Conservation (phyloP, 768 basidiomycete species). For the Tulasnella sp. region DNA sequence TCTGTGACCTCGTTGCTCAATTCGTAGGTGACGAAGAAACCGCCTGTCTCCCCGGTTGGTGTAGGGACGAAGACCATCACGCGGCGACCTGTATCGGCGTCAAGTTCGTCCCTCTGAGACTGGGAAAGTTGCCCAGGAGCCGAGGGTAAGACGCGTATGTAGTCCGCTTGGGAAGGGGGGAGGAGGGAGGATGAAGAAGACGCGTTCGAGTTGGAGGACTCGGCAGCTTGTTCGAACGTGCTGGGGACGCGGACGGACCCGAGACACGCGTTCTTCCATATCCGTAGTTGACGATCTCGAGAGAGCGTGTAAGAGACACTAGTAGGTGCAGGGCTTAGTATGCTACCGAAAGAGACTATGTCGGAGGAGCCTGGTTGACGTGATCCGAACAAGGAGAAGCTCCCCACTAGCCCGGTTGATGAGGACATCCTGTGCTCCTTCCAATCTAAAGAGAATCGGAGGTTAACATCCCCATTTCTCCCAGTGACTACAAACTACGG, state of each 20-base stretch:
- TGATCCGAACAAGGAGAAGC: slow-evolving; percentile 42
- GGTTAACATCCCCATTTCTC: neutral
- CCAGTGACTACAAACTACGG: neutral
- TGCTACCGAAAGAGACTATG: slow-evolving; percentile 60
- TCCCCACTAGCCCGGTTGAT: slow-evolving; percentile 45
- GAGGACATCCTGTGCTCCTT: slow-evolving; percentile 53
- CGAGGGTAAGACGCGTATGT: slow-evolving; percentile 48
- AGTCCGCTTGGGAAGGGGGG: slow-evolving; percentile 48
- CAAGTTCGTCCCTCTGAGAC: neutral
- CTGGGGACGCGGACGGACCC: slow-evolving; percentile 3
- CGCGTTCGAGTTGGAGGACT: slow-evolving; percentile 43
- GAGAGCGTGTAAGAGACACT: slow-evolving; percentile 76
- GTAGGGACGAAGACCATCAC: slow-evolving; percentile 67
- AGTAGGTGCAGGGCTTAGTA: slow-evolving; percentile 67
- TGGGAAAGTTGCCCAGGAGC: neutral
- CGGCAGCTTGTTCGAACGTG: slow-evolving; percentile 21
- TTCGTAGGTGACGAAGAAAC: slow-evolving; percentile 58
- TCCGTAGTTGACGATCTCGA: slow-evolving; percentile 69
- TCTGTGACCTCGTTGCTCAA: slow-evolving; percentile 20
- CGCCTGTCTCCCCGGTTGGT: slow-evolving; percentile 55
- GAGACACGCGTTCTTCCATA: slow-evolving; percentile 48
- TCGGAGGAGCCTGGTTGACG: slow-evolving; percentile 37
- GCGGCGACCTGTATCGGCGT: slow-evolving; percentile 43
- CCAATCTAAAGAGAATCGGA: slow-evolving; percentile 46
- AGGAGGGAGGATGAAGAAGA: slow-evolving; percentile 30